Conservation (phyloP, 352 stramenopile species). For the Pythium periplocum region DNA sequence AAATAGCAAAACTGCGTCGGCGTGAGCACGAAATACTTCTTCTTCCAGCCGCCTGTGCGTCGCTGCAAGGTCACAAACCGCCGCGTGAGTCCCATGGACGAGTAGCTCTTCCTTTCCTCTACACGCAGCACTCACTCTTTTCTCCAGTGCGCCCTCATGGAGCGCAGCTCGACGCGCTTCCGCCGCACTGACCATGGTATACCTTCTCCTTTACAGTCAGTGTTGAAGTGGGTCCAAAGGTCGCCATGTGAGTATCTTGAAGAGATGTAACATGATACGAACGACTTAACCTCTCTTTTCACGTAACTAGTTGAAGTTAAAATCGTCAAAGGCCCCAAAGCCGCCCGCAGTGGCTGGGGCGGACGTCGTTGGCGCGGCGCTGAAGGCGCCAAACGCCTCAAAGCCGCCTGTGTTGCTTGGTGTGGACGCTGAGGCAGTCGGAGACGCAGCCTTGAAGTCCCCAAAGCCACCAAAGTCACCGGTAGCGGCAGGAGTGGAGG, state of each 20-base stretch:
- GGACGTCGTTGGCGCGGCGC: conserved; percentile 2
- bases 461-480: conserved; percentile 1
- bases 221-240: background rate
- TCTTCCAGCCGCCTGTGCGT: conserved; percentile 75
- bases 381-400: conserved; percentile 24
- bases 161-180: conserved; percentile 54
- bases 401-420: conserved; percentile 2
- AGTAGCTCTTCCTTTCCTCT: background rate
- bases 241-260: background rate
- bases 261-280: background rate
- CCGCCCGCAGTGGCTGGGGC: conserved; percentile 1
- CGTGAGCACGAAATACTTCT: conserved; percentile 74
- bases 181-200: conserved; percentile 54
- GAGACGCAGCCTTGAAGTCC: conserved; percentile 1
- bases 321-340: conserved; percentile 15
- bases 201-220: background rate
- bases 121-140: conserved; percentile 28
- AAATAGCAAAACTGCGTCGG: conserved; percentile 62
- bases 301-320: conserved; percentile 21
- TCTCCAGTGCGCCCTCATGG: conserved; percentile 55
- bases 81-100: background rate
- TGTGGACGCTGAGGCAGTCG: background rate
- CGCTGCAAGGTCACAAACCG: conserved; percentile 18
- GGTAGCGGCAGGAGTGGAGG: background rate
- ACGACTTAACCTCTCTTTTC: no score